These are phyloP conservation scores for Fusarium tricinctum DNA, from an alignment of 2,329 filamentous ascomycete genomes.

Conservation along the genomic window DNA sequence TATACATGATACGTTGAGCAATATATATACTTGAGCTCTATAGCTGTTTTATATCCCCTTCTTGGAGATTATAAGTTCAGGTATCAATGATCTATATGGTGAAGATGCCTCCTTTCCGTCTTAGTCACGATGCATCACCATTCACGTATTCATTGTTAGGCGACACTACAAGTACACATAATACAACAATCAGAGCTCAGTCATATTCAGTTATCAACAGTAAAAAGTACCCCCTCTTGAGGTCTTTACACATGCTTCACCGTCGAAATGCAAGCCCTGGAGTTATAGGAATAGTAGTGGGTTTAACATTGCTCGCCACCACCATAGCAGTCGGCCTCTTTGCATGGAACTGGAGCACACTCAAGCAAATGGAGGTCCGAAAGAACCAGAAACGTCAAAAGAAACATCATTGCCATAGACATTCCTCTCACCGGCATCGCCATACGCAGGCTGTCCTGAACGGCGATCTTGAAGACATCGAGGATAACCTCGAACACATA, in stretches of 20 bases:
- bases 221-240: neutral
- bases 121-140: neutral
- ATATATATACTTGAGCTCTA: neutral
- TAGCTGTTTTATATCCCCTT: neutral
- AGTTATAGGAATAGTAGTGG: conserved; percentile 26
- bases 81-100: neutral
- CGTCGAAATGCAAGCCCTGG: conserved; percentile 23
- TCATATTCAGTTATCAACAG: neutral
- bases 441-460: neutral
- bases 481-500: neutral
- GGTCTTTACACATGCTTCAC: neutral
- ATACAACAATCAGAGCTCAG: too few relatives aligned
- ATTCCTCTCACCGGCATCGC: neutral
- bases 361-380: neutral
- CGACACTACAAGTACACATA: neutral
- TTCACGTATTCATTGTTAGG: neutral
- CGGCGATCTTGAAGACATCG: neutral
- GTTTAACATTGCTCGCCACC: conserved; percentile 21
- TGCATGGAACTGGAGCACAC: conserved; percentile 26
- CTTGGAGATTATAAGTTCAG: too few relatives aligned
- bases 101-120: conserved; percentile 25
- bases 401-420: neutral
- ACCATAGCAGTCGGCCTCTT: conserved; percentile 21
- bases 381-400: neutral
- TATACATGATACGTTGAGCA: too few relatives aligned